phyloP scores from a whole-genome alignment of 2,329 filamentous ascomycete species.

The Hymenoscyphus albidus region DNA sequence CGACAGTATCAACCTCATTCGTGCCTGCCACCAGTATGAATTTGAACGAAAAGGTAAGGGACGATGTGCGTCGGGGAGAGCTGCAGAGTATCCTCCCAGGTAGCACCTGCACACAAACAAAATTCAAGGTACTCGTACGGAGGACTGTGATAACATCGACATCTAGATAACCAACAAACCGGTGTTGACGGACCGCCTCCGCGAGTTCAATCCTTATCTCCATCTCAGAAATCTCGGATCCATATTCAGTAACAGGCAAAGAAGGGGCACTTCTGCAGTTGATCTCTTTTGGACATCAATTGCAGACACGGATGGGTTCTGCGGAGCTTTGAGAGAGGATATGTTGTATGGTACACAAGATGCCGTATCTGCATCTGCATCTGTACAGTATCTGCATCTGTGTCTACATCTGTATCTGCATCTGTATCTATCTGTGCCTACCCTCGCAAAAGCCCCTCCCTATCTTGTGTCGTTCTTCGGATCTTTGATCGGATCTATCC shows the following conservation, averaged over 20 bases:
- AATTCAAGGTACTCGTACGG: background rate
- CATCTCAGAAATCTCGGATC: background rate
- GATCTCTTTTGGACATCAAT: conserved; percentile 1
- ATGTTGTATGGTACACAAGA: background rate
- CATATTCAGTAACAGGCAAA: background rate
- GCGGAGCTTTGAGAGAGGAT: background rate
- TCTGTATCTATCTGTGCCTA: no score
- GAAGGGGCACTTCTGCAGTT: background rate
- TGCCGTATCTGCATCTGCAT: no score
- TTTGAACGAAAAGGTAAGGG: background rate
- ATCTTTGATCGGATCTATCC: background rate
- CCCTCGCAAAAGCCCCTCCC: background rate
- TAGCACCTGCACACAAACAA: background rate
- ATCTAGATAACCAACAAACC: conserved; percentile 11
- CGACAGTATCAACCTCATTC: background rate
- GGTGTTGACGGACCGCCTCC: conserved; percentile 30
- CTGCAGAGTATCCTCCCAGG: background rate
- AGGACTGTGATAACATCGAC: no score
- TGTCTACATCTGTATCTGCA: no score
- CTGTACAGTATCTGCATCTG: no score
- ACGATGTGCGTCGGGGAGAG: background rate
- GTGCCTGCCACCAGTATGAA: background rate
- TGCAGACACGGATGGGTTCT: background rate
- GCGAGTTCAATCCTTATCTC: conserved; percentile 16
- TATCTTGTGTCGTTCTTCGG: background rate